phyloP scores from a whole-genome alignment of 345 rosid species.

The Litchi chinensis region DNA sequence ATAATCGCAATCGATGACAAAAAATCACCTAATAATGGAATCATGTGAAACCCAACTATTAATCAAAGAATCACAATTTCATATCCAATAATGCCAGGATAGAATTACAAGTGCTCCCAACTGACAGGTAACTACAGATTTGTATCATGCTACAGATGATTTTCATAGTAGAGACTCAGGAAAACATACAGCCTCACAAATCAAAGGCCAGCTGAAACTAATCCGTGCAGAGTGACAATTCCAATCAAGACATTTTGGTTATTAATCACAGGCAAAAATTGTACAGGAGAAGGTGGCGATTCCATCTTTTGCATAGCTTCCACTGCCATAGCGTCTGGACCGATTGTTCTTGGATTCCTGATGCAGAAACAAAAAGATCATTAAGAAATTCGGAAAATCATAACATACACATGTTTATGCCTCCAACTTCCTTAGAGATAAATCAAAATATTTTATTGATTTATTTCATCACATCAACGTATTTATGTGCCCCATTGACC shows the following conservation, averaged over 20 bases:
- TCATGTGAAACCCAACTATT: background rate
- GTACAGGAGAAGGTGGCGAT: slow-evolving; percentile 95
- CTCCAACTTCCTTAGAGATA: too few species aligned
- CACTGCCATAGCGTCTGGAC: slow-evolving; percentile 94
- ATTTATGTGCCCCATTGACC: too few species aligned
- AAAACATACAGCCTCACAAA: background rate
- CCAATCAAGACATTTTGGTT: slow-evolving; percentile 72
- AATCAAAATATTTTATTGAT: too few species aligned
- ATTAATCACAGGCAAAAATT: slow-evolving; percentile 80
- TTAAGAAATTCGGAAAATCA: background rate
- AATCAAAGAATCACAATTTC: background rate
- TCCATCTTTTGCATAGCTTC: slow-evolving; percentile 99
- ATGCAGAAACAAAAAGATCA: slow-evolving; percentile 1
- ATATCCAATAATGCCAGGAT: background rate
- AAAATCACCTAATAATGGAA: too few species aligned
- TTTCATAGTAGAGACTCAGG: background rate
- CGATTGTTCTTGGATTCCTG: slow-evolving; percentile 88
- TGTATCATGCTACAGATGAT: background rate
- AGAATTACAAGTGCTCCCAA: background rate
- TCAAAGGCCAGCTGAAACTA: slow-evolving; percentile 90
- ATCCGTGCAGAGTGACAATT: slow-evolving; percentile 89
- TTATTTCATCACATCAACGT: too few species aligned
- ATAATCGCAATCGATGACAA: too few species aligned
- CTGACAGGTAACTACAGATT: background rate
- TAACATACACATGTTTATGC: too few species aligned